phyloP scores from a whole-genome alignment of 805 yeast genomes.

The Starmerella vitae region DNA sequence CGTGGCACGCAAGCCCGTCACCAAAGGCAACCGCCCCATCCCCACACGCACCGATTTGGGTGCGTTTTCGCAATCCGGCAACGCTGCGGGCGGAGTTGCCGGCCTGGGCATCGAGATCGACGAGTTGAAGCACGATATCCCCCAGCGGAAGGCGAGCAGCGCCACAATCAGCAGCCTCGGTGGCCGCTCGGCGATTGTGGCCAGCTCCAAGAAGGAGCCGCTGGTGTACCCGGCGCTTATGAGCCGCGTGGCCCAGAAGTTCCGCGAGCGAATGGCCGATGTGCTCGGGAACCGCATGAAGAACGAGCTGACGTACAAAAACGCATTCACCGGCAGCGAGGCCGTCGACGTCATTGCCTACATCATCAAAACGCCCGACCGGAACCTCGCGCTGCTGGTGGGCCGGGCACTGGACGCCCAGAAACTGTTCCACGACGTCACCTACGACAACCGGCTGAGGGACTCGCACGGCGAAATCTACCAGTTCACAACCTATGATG shows the following conservation, averaged over 20 bases:
- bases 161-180: slow-evolving; percentile 19
- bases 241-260: slow-evolving; percentile 68
- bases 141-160: slow-evolving; percentile 19
- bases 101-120: neutral
- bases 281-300: slow-evolving; percentile 67
- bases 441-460: slow-evolving; percentile 82
- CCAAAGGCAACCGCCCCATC: slow-evolving; percentile 24
- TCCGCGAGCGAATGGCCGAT: slow-evolving; percentile 44
- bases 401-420: slow-evolving; percentile 93
- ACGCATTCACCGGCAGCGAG: slow-evolving; percentile 84
- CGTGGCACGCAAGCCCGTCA: slow-evolving; percentile 9
- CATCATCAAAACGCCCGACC: slow-evolving; percentile 76
- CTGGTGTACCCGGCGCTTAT: slow-evolving; percentile 79
- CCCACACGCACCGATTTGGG: slow-evolving; percentile 19
- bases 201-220: slow-evolving; percentile 41
- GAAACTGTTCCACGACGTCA: slow-evolving; percentile 85
- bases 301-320: slow-evolving; percentile 82
- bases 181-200: slow-evolving; percentile 32
- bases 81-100: neutral
- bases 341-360: slow-evolving; percentile 85
- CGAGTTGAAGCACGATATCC: slow-evolving; percentile 1
- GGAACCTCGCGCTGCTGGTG: slow-evolving; percentile 73
- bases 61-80: slow-evolving; percentile 9
- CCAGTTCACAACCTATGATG: slow-evolving; percentile 37
- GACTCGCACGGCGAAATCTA: slow-evolving; percentile 82